phyloP scores from a whole-genome alignment of 2,329 filamentous ascomycete genomes.

The Hypoxylon sp. region DNA sequence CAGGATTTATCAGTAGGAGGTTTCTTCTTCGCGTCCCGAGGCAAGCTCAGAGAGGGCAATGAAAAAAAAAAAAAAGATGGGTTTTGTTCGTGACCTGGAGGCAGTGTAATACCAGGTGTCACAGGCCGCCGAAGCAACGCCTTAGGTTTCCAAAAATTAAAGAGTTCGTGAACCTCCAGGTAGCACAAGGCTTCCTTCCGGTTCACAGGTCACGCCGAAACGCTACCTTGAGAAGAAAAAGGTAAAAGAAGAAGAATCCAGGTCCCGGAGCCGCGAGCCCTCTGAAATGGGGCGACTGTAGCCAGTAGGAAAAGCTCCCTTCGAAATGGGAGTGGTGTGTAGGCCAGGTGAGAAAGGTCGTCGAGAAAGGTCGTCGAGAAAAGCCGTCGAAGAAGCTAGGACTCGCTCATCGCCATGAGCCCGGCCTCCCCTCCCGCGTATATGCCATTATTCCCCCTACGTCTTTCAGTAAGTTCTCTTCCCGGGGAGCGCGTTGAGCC shows the following conservation, averaged over 20 bases:
- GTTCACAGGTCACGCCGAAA: not conserved
- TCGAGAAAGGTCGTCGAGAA: not conserved
- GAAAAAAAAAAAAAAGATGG: slow-evolving; percentile 26
- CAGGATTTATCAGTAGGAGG: not conserved
- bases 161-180: not conserved
- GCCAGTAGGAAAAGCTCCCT: not conserved
- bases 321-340: not conserved
- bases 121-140: not conserved
- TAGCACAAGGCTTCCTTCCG: not conserved
- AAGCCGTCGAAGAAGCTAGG: not conserved
- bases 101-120: slow-evolving; percentile 19
- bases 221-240: not conserved
- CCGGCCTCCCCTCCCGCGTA: not conserved
- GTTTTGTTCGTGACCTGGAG: slow-evolving; percentile 4
- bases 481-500: not conserved
- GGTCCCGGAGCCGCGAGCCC: not conserved
- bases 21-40: slow-evolving; percentile 30
- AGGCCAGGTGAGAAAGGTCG: not conserved
- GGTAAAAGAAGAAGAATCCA: not conserved
- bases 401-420: too few species aligned
- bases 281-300: not conserved
- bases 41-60: slow-evolving; percentile 17
- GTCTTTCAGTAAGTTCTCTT: slow-evolving; percentile 10
- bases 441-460: slow-evolving; percentile 1
- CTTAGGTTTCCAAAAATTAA: slow-evolving; percentile 3